Percentiles rank a stretch among this genome's conserved stretches.
phyloP scores from a whole-genome alignment of 345 rosid genomes.

The Salix purpurea region DNA sequence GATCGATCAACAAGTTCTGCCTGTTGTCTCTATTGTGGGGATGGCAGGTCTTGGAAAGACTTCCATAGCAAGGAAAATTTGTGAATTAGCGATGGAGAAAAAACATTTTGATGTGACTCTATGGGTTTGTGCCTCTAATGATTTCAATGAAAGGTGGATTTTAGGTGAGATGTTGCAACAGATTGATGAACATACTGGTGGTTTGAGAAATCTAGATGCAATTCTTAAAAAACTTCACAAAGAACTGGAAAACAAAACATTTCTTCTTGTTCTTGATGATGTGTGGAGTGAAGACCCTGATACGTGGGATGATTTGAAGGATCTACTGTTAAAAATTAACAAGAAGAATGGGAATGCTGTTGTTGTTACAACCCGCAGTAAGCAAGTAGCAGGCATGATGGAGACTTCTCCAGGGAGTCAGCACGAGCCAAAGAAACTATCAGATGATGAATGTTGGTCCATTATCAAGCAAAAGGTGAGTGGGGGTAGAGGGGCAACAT shows the following conservation, averaged over 20 bases:
- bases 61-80: slow-evolving; percentile 11
- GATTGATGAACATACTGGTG: background rate
- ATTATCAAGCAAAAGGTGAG: slow-evolving; percentile 11
- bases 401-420: background rate
- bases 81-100: background rate
- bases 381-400: slow-evolving; percentile 2
- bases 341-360: background rate
- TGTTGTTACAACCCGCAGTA: slow-evolving; percentile 19
- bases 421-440: background rate
- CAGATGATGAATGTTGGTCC: slow-evolving; percentile 14
- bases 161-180: slow-evolving; percentile 12
- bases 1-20: background rate
- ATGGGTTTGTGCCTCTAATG: slow-evolving; percentile 15
- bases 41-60: slow-evolving; percentile 32
- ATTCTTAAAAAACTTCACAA: background rate
- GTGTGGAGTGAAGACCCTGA: slow-evolving; percentile 14
- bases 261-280: slow-evolving; percentile 21
- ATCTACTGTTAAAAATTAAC: background rate
- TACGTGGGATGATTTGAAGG: slow-evolving; percentile 9
- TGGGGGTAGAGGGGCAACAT: background rate
- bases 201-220: background rate
- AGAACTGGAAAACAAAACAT: slow-evolving; percentile 3
- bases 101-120: background rate
- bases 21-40: slow-evolving; percentile 13
- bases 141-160: background rate